Base-by-base conservation (phyloP, 192 early-diverging fungal genomes). In the Martensiomyces pterosporus region DNA sequence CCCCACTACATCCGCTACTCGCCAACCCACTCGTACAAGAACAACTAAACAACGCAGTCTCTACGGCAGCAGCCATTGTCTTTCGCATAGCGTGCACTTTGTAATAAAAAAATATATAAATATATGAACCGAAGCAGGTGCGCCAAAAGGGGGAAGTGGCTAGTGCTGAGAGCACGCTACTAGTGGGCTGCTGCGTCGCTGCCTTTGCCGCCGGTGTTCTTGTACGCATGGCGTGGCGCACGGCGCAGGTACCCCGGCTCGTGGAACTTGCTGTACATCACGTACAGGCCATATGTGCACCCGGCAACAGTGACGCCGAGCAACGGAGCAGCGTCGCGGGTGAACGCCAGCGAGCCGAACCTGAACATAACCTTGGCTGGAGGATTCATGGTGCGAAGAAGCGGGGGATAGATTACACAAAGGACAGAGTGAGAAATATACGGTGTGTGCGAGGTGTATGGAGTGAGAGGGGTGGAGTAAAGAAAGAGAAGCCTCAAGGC, bases 231-330 rank as follows among this genome's bases (percentile, higher is more conserved):
- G 9, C 54, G 50, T 0, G 72, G 72, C 12, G 32, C 13, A 7
- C 64, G 49, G 14, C 72, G 72, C 49, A 75, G 33, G 49, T 75
- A 75, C 5, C 55, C 60, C 14, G 72, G 72, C 48, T 75, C 72
- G 19, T 63, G 59, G 65, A 75, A 67, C 42, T 67, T 67, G 63
- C 64, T 75, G 21, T 49, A 39, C 59, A 63, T 53, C 16, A 67
- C 64, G 43, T 67, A 67, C 12, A 62, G 19, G 6, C 72, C 72
- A 34, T 75, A 73, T n/a, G 49, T 47, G 37, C 69, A 73, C 9
- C 69, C 69, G n/a, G 58, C 69, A 0, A 42, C 43, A 6, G 69
- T 73, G 12, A 73, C 63, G 24, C 58, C 58, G 9, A 73, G 46
- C 16, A 73, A 58, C 18, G 62, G 58, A 2, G 46, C 63, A 1